phyloP scores from a whole-genome alignment of 106 monocot species.

The Apostasia ramifera region DNA sequence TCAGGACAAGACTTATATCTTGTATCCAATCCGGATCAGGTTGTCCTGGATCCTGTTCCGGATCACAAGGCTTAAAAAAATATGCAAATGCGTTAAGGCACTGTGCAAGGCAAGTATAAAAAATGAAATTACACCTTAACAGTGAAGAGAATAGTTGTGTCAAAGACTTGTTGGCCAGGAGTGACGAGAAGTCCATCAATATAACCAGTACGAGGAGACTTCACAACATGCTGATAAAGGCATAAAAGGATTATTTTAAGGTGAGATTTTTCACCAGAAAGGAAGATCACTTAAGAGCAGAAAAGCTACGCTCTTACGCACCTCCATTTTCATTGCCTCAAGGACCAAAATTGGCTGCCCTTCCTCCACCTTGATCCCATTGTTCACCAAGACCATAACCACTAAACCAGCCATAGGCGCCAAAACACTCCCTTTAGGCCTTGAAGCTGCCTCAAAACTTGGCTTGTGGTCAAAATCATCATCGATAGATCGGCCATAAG shows the following conservation, averaged over 20 bases:
- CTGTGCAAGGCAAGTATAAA: neutral
- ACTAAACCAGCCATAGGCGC: slow-evolving; percentile 99
- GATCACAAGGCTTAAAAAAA: too few relatives aligned
- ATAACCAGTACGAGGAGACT: slow-evolving; percentile 65
- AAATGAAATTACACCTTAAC: slow-evolving; percentile 48
- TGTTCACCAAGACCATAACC: slow-evolving; percentile 66
- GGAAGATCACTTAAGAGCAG: neutral
- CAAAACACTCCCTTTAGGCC: slow-evolving; percentile 76
- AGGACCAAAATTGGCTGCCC: slow-evolving; percentile 83
- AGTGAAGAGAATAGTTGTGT: slow-evolving; percentile 69
- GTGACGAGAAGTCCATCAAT: slow-evolving; percentile 60
- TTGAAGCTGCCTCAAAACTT: slow-evolving; percentile 25
- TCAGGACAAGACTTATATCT: too few relatives aligned
- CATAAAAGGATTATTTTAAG: neutral
- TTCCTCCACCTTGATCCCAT: slow-evolving; percentile 68
- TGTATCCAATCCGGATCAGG: too few relatives aligned
- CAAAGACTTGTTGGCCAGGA: slow-evolving; percentile 83
- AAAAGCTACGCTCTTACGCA: slow-evolving; percentile 12
- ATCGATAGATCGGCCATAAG: slow-evolving; percentile 28
- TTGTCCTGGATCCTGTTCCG: too few relatives aligned
- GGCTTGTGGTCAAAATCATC: slow-evolving; percentile 34
- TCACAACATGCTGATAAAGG: slow-evolving; percentile 79
- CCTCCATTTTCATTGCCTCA: slow-evolving; percentile 99
- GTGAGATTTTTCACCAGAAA: slow-evolving; percentile 1
- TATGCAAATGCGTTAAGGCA: neutral